Percentiles rank a stretch among this genome's conserved stretches.
phyloP scores from a whole-genome alignment of 1,139 yeast genomes.

The Pichia sorboxylosa region DNA sequence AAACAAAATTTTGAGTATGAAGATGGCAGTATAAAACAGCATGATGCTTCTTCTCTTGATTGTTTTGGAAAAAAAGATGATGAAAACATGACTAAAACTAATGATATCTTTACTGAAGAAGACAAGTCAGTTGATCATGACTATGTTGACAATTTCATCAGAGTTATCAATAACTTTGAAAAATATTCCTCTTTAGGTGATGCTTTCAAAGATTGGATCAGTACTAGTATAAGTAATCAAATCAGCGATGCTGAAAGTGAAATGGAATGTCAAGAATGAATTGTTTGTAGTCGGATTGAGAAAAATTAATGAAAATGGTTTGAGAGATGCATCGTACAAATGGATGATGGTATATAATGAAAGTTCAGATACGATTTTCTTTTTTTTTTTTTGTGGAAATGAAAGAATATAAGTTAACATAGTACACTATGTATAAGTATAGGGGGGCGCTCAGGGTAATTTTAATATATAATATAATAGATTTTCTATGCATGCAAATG shows the following conservation, averaged over 20 bases:
- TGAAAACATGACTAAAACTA: neutral
- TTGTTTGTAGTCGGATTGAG: too few species aligned
- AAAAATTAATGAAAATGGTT: too few species aligned
- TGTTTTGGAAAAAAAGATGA: constrained; percentile 3
- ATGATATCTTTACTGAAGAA: constrained; percentile 4
- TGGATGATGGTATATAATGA: too few species aligned
- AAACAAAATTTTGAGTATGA: constrained; percentile 22
- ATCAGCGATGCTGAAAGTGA: constrained; percentile 5
- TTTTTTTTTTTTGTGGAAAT: neutral
- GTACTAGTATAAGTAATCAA: constrained; percentile 10
- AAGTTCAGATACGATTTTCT: neutral
- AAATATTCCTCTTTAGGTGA: constrained; percentile 23
- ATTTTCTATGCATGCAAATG: too few species aligned
- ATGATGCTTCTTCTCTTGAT: too few species aligned
- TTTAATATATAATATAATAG: too few species aligned
- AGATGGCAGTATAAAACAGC: constrained; percentile 9
- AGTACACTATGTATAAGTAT: neutral
- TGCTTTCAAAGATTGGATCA: constrained; percentile 25
- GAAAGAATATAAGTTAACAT: neutral
- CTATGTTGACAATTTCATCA: constrained; percentile 22
- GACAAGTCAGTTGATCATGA: constrained; percentile 16
- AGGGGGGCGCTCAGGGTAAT: too few species aligned
- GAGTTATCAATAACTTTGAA: constrained; percentile 24
- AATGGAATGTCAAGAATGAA: too few species aligned
- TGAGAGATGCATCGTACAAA: too few species aligned